A percentile compares a stretch with the other conserved stretches of the same genome.
Conservation (phyloP, 257 asterid species). For the Rubia yunnanensis region DNA sequence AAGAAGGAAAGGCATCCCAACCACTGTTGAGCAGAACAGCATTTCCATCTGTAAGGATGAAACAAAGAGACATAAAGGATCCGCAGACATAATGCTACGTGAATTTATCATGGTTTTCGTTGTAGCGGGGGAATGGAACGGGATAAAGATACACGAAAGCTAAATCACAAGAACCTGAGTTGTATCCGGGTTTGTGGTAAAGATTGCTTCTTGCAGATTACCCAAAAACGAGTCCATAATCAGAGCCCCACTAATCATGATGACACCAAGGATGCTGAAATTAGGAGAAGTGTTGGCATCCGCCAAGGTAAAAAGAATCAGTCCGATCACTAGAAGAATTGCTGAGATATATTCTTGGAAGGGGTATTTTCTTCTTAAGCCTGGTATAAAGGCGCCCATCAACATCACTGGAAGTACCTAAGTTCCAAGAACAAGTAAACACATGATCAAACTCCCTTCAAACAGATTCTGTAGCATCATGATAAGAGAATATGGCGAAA, state of each 20-base stretch:
- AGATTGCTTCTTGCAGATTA: constrained; percentile 85
- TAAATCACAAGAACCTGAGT: constrained; percentile 49
- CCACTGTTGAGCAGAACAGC: constrained; percentile 82
- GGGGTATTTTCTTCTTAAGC: constrained; percentile 84
- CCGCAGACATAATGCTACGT: background rate
- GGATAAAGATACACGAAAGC: background rate
- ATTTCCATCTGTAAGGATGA: constrained; percentile 57
- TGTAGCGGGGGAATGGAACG: background rate
- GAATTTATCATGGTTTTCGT: constrained; percentile 2
- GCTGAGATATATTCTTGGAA: constrained; percentile 77
- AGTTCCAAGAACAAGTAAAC: constrained; percentile 13
- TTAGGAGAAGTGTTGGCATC: constrained; percentile 86
- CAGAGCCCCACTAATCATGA: constrained; percentile 76
- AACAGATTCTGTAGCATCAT: background rate
- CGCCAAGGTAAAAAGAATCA: constrained; percentile 76
- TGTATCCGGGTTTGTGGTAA: constrained; percentile 76
- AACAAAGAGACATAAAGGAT: background rate
- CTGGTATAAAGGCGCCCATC: constrained; percentile 92
- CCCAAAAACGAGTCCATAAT: constrained; percentile 90
- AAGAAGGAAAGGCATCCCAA: constrained; percentile 68
- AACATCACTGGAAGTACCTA: constrained; percentile 93
- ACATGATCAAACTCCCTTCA: background rate
- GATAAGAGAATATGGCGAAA: too few relatives aligned
- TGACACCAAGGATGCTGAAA: constrained; percentile 63
- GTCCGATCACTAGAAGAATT: constrained; percentile 55